phyloP scores from a whole-genome alignment of 1,139 yeast genomes.

The Geotrichum siamense region DNA sequence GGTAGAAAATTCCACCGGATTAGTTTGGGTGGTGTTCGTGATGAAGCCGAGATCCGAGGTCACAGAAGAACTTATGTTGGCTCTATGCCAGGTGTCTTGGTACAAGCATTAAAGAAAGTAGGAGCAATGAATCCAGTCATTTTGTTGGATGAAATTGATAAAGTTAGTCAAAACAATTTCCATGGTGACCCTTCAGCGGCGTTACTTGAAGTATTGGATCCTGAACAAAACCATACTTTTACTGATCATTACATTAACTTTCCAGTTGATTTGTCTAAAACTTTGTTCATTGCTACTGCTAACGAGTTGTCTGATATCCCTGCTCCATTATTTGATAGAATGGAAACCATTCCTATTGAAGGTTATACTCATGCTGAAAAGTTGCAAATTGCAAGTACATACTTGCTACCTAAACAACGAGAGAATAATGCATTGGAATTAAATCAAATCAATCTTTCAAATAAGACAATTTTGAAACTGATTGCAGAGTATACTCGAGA shows the following conservation, averaged over 20 bases:
- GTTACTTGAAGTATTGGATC: constrained; percentile 79
- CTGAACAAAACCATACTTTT: constrained; percentile 76
- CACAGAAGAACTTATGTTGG: constrained; percentile 92
- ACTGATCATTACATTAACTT: constrained; percentile 83
- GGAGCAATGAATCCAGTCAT: constrained; percentile 86
- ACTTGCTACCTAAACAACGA: constrained; percentile 73
- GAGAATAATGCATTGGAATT: constrained; percentile 59
- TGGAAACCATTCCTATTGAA: constrained; percentile 73
- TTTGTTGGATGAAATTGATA: constrained; percentile 82
- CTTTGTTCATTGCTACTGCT: constrained; percentile 85
- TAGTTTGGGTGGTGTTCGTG: constrained; percentile 82
- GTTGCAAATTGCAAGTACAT: constrained; percentile 60
- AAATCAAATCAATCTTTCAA: constrained; percentile 36
- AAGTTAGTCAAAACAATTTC: constrained; percentile 49
- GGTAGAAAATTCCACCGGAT: constrained; percentile 76
- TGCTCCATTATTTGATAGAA: constrained; percentile 75
- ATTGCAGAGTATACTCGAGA: constrained; percentile 73
- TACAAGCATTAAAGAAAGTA: constrained; percentile 72
- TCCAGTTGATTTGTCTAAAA: constrained; percentile 80
- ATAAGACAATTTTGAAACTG: constrained; percentile 51
- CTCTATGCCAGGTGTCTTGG: constrained; percentile 82
- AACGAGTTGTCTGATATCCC: constrained; percentile 70
- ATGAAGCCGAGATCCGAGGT: constrained; percentile 87
- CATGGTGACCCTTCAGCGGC: constrained; percentile 95
- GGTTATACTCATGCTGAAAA: constrained; percentile 83